These are phyloP conservation scores for Mesembryanthemum crystallinum DNA, from an alignment of 148 eudicot genomes.

Conservation along the genomic window DNA sequence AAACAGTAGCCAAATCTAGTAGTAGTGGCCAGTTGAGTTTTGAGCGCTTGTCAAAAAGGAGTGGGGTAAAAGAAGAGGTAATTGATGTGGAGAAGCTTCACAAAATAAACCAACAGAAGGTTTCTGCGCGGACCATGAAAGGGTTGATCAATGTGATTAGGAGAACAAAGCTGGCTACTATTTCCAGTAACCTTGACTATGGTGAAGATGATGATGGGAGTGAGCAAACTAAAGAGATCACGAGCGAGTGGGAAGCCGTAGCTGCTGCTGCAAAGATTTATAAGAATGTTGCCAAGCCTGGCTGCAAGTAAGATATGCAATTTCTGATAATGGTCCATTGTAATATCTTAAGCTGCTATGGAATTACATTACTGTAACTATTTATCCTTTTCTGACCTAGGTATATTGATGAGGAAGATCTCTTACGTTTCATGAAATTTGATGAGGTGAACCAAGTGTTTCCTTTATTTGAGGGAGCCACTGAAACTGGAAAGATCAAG, in stretches of 20 bases:
- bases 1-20: conserved; percentile 22
- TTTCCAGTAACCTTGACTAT: conserved; percentile 49
- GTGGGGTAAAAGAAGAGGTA: conserved; percentile 49
- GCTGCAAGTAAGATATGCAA: conserved; percentile 44
- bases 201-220: conserved; percentile 43
- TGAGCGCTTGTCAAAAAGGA: conserved; percentile 35
- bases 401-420: conserved; percentile 76
- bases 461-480: conserved; percentile 66
- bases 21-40: conserved; percentile 53
- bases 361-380: neutral
- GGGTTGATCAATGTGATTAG: conserved; percentile 64
- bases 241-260: conserved; percentile 76
- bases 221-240: conserved; percentile 52
- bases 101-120: conserved; percentile 62
- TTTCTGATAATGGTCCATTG: neutral
- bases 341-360: neutral
- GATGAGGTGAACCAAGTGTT: conserved; percentile 65
- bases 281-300: conserved; percentile 62
- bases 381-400: conserved; percentile 28
- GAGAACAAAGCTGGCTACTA: conserved; percentile 55
- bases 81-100: conserved; percentile 77
- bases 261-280: conserved; percentile 58
- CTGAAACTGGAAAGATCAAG: conserved; percentile 61
- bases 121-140: conserved; percentile 88
- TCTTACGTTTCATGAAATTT: conserved; percentile 58